Evolutionary conservation across 2,329 filamentous ascomycete species (phyloP), one percentile per base, ranked within the genome.

Genomic region (Aspergillus sp.): DNA sequence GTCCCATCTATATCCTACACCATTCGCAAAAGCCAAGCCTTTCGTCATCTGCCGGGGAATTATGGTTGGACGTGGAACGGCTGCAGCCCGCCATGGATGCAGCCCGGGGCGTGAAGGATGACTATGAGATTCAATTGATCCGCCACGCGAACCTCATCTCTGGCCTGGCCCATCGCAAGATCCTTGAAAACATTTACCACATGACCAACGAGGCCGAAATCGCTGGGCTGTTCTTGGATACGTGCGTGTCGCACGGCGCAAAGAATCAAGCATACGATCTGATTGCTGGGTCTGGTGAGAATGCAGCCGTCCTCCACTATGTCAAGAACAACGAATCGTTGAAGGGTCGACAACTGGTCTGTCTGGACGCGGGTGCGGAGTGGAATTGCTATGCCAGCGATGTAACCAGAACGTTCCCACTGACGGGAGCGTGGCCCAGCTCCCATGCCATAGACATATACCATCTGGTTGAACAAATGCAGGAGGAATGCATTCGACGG

Each of bases 231-330:
- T 95, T 96, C 63, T 67, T 94, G 7, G 82, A 87, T 62, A 76
- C 77, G 29, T 94, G 87, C 64, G 79, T 93, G 49, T 78, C 82
- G 44, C 76, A 83, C 50, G 86, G 86, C 27, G 85, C 85, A 44
- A 84, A 82, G 62, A 82, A 93, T 57, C 88, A 94, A 73, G 84
- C 91, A 1, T 97, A 97, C 68, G 80, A 86, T 55, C 83, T 85
- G 50, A 96, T 97, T 59, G 82, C 93, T 12, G 91, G 88, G 0
- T 80, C 80, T 32, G 91, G 91, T 7, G 77, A 81, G 4, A 83
- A 86, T 10, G 90, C 86, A 0, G 87, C 89, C 4, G 93, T 88
- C 1, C 76, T 96, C 32, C 91, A 96, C 70, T 96, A 96, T 58
- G 80, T 88, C 27, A 80, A 84, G 60, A 94, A 94, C 64, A 75